Evolutionary conservation across 2,329 filamentous ascomycete genomes (phyloP).

Genomic region (Trichoderma koningiopsis): DNA sequence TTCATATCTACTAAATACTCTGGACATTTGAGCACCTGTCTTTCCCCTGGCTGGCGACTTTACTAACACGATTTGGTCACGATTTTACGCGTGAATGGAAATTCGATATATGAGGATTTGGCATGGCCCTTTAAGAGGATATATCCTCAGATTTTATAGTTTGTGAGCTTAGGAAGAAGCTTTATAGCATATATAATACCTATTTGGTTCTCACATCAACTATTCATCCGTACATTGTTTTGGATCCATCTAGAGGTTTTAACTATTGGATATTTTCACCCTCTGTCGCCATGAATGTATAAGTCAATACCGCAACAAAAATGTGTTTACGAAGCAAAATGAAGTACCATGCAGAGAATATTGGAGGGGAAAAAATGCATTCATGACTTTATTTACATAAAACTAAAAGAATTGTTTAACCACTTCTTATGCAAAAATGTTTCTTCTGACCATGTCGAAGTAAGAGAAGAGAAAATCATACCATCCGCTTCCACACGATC

Average conservation of each 20-base stretch:
- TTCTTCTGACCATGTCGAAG: not conserved
- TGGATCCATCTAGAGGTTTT: not conserved
- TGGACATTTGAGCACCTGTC: not conserved
- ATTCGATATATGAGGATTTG: not conserved
- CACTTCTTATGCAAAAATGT: not conserved
- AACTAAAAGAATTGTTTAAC: conserved; percentile 6
- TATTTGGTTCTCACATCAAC: not conserved
- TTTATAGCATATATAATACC: conserved; percentile 5
- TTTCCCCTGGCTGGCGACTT: not conserved
- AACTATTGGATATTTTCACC: not conserved
- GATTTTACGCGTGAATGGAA: not conserved
- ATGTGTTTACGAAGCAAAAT: not conserved
- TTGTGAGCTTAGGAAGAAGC: not conserved
- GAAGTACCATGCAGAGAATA: not conserved
- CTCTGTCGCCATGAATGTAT: too few relatives aligned
- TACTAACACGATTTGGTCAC: not conserved
- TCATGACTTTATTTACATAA: conserved; percentile 22
- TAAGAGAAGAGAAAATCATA: not conserved
- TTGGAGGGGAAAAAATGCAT: not conserved
- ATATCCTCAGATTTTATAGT: not conserved
- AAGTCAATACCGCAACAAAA: not conserved
- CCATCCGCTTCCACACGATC: not conserved
- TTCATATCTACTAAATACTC: not conserved
- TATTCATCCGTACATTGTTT: not conserved
- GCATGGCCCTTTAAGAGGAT: not conserved